Percentiles rank a stretch among this genome's conserved stretches.
Conservation (phyloP, 805 yeast species). For the Ogataea parapolymorpha region DNA sequence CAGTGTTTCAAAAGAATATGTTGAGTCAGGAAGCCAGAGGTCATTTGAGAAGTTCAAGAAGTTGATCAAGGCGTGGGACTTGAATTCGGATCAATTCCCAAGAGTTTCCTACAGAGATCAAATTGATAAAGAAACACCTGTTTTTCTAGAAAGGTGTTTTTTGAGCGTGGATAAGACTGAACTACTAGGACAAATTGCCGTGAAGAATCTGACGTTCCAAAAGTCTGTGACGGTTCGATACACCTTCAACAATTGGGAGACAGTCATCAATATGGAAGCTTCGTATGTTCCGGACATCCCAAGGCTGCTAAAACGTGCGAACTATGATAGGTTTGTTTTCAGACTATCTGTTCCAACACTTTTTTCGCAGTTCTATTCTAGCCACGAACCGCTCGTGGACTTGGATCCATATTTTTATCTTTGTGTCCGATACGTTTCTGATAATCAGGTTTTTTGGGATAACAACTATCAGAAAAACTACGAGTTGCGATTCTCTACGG, state of each 20-base stretch:
- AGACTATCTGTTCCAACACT: slow-evolving; percentile 48
- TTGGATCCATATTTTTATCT: slow-evolving; percentile 32
- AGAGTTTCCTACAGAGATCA: slow-evolving; percentile 42
- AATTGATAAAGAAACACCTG: slow-evolving; percentile 40
- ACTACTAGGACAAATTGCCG: slow-evolving; percentile 74
- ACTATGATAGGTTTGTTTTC: slow-evolving; percentile 71
- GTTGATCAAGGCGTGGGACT: slow-evolving; percentile 40
- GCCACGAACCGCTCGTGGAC: slow-evolving; percentile 22
- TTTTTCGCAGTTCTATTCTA: slow-evolving; percentile 28
- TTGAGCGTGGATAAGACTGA: slow-evolving; percentile 55
- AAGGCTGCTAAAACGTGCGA: slow-evolving; percentile 42
- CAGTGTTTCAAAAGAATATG: slow-evolving; percentile 18
- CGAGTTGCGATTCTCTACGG: slow-evolving; percentile 37
- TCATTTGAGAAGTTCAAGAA: slow-evolving; percentile 22
- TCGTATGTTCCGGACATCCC: slow-evolving; percentile 56
- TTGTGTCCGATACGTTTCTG: slow-evolving; percentile 55
- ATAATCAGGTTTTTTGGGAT: slow-evolving; percentile 68
- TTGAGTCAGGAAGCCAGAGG: slow-evolving; percentile 11
- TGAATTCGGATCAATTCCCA: slow-evolving; percentile 42
- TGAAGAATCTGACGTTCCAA: slow-evolving; percentile 65
- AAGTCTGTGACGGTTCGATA: slow-evolving; percentile 70
- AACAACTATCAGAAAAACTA: slow-evolving; percentile 64
- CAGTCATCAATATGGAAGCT: slow-evolving; percentile 68
- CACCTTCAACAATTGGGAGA: slow-evolving; percentile 75
- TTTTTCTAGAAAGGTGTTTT: slow-evolving; percentile 64